Conservation (phyloP, 1,284 basidiomycete genomes). For the Apiotrichum gracile region DNA sequence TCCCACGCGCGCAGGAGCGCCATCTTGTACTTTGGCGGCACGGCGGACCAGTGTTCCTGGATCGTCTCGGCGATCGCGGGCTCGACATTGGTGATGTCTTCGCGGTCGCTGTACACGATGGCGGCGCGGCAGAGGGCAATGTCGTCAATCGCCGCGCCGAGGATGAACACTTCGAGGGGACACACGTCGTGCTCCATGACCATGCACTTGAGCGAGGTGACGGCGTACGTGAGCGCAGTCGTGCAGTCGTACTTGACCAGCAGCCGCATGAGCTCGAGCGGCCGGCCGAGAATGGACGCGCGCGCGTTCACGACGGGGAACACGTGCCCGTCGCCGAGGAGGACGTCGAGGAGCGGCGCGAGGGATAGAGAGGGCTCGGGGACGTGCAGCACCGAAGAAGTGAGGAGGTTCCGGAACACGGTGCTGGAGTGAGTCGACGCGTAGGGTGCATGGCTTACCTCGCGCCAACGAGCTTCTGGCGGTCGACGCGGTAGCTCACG, state of each 20-base stretch:
- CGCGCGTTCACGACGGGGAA: conserved; percentile 1
- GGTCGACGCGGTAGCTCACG: conserved; percentile 5
- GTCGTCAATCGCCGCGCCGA: conserved; percentile 10
- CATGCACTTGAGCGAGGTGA: conserved; percentile 4
- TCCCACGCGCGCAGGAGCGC: conserved; percentile 6
- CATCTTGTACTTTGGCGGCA: background rate
- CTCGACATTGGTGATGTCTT: conserved; percentile 3
- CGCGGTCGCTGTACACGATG: conserved; percentile 10
- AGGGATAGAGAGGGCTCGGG: background rate
- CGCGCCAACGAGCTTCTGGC: background rate
- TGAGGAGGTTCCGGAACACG: background rate
- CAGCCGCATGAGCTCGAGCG: background rate
- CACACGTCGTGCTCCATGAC: conserved; percentile 13
- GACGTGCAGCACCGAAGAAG: background rate
- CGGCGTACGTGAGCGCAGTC: background rate
- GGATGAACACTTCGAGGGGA: conserved; percentile 9
- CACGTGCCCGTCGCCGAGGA: background rate
- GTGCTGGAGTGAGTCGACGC: background rate
- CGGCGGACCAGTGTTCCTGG: background rate
- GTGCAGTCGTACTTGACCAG: conserved; percentile 1
- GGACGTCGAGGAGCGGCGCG: background rate
- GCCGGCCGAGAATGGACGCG: background rate
- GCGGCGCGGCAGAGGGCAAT: conserved; percentile 16
- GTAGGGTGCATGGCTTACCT: background rate
- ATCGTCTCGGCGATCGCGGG: background rate